Conservation (phyloP, 805 yeast genomes). For the Sugiyamaella mastotermitis region DNA sequence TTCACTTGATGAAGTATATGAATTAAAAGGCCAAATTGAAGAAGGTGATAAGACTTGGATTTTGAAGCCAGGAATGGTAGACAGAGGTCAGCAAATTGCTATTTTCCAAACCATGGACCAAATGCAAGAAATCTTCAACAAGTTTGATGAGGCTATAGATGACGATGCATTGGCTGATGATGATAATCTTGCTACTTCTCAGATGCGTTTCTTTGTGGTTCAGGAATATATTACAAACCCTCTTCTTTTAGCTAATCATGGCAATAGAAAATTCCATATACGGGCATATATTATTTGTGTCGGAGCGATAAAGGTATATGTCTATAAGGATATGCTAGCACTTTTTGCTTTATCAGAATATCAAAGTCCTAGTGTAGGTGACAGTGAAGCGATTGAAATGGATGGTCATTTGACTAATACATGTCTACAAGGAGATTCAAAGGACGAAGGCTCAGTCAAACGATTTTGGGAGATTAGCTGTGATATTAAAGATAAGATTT, state of each 20-base stretch:
- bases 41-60: conserved; percentile 63
- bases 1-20: conserved; percentile 86
- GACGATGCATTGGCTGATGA: conserved; percentile 55
- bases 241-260: conserved; percentile 53
- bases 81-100: conserved; percentile 92
- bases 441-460: conserved; percentile 42
- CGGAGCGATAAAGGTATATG: conserved; percentile 73
- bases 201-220: conserved; percentile 82
- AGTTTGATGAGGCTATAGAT: conserved; percentile 70
- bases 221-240: conserved; percentile 76
- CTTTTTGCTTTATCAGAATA: conserved; percentile 65
- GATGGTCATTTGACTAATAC: conserved; percentile 89
- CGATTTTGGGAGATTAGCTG: conserved; percentile 43
- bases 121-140: conserved; percentile 75
- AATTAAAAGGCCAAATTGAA: conserved; percentile 72
- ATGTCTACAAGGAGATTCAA: conserved; percentile 63
- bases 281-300: conserved; percentile 74
- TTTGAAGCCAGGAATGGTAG: conserved; percentile 94
- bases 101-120: conserved; percentile 73
- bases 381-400: conserved; percentile 35
- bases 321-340: conserved; percentile 73
- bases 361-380: conserved; percentile 31
- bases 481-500: conserved; percentile 30
- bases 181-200: conserved; percentile 47
- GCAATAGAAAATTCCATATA: conserved; percentile 77